Evolutionary conservation across 2,329 filamentous ascomycete species (phyloP), one percentile per base, ranked within the genome.

Genomic region (Cercospora nicotianae): DNA sequence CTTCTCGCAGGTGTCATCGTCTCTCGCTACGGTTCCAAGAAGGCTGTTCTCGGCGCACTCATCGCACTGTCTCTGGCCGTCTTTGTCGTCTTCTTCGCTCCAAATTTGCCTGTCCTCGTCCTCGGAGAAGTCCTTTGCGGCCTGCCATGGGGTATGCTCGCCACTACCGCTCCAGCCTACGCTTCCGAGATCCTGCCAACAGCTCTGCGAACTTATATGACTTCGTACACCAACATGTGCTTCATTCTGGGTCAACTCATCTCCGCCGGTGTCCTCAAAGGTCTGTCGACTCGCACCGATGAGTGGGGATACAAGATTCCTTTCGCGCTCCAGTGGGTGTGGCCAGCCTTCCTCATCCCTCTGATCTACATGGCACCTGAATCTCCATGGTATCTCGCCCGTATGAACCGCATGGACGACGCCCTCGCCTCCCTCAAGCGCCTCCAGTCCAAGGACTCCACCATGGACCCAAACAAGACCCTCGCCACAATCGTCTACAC

Each of bases 161-260:
- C 72, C 9, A 74, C 70, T 1, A 80, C 80, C 16, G 76, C 78
- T 1, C 75, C 59, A 16, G 59, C 88, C 0, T 91, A 91, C 73
- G 89, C 89, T 31, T 88, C 87, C 64, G 90, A 92, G 73, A 84
- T 89, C 12, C 85, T 85, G 31, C 87, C 87, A 5, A 80, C 86
- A 57, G 83, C 83, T 1, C 81, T 89, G 42, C 83, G 87, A n/a
- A 85, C 83, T n/a, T 84, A 86, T 63, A 79, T 88, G 16, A 88
- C 87, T 0, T 84, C 84, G 16, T 89, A 84, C 66, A 85, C 88
- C 65, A 88, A 88, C 71, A 77, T 89, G 33, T 88, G 86, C 72
- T 89, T 87, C 77, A 86, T 87, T 59, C 84, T 86, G 13, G 87
- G 87, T 1, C 87, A 88, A 72, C 81, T 89, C 9, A 78, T 89